Conservation (phyloP, 2,329 filamentous ascomycete species). For the Stachybotrys elegans region DNA sequence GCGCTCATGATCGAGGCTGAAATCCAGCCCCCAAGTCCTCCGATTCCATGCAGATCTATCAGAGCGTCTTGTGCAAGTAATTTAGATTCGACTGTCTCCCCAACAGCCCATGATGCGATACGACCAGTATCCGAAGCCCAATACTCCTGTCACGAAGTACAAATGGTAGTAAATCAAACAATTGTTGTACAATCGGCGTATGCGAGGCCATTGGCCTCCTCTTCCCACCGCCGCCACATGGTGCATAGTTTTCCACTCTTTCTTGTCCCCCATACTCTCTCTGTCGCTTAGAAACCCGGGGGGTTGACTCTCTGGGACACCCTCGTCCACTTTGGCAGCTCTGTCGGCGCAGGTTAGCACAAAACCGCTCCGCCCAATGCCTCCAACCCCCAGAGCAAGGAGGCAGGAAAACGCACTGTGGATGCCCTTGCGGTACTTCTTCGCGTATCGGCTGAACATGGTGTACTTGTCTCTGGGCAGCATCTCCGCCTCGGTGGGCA, state of each 20-base stretch:
- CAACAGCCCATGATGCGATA: not conserved
- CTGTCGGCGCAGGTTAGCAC: slow-evolving; percentile 35
- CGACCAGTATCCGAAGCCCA: slow-evolving; percentile 2
- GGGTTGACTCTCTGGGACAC: slow-evolving; percentile 92
- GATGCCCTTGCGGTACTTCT: slow-evolving; percentile 93
- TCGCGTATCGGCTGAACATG: slow-evolving; percentile 93
- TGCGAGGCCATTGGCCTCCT: slow-evolving; percentile 4
- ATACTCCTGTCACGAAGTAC: slow-evolving; percentile 4
- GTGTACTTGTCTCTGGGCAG: slow-evolving; percentile 95
- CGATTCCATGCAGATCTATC: not conserved
- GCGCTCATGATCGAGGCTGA: too few species aligned
- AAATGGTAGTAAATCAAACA: slow-evolving; percentile 17
- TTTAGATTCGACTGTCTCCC: slow-evolving; percentile 10
- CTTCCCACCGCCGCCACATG: too few species aligned
- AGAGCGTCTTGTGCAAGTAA: not conserved
- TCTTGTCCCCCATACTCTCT: too few species aligned
- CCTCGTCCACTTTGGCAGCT: slow-evolving; percentile 89
- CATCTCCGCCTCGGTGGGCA: slow-evolving; percentile 97
- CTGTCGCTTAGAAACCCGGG: slow-evolving; percentile 69
- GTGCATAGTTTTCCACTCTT: too few species aligned
- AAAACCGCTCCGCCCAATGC: slow-evolving; percentile 3
- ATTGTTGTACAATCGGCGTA: slow-evolving; percentile 22
- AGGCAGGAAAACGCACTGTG: slow-evolving; percentile 67
- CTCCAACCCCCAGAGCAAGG: not conserved
- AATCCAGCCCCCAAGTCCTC: too few species aligned